phyloP scores from a whole-genome alignment of 441 rosid genomes.

The Erodium texanum region DNA sequence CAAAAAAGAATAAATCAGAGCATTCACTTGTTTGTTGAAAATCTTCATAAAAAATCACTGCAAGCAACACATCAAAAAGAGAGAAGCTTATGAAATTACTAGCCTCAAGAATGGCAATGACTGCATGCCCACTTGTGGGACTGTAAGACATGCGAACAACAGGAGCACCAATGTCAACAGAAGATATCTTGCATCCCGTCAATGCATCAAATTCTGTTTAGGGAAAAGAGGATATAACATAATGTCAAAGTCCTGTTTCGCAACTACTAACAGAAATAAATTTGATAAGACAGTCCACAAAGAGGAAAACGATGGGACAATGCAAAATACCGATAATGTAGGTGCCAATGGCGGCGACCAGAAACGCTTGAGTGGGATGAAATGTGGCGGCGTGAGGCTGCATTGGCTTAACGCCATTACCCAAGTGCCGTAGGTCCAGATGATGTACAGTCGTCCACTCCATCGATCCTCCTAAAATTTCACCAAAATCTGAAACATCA shows the following conservation, averaged over 20 bases:
- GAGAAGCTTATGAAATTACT: slow-evolving; percentile 5
- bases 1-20: too few species aligned
- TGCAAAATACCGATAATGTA: slow-evolving; percentile 51
- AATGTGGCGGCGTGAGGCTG: slow-evolving; percentile 94
- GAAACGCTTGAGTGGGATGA: slow-evolving; percentile 75
- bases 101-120: slow-evolving; percentile 86
- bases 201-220: slow-evolving; percentile 78
- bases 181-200: slow-evolving; percentile 83
- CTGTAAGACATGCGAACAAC: slow-evolving; percentile 83
- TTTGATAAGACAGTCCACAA: neutral
- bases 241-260: neutral
- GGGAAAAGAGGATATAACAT: neutral
- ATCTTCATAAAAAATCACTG: neutral
- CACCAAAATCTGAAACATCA: neutral
- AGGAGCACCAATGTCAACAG: slow-evolving; percentile 69
- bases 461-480: slow-evolving; percentile 2
- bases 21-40: neutral
- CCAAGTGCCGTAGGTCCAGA: neutral
- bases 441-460: slow-evolving; percentile 6
- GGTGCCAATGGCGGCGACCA: slow-evolving; percentile 68
- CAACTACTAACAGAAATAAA: neutral
- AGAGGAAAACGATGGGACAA: too few species aligned
- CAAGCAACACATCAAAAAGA: neutral
- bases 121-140: slow-evolving; percentile 74
- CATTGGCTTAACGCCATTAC: slow-evolving; percentile 54